phyloP scores from a whole-genome alignment of 2,329 filamentous ascomycete species.

The Diaporthe nobilis region DNA sequence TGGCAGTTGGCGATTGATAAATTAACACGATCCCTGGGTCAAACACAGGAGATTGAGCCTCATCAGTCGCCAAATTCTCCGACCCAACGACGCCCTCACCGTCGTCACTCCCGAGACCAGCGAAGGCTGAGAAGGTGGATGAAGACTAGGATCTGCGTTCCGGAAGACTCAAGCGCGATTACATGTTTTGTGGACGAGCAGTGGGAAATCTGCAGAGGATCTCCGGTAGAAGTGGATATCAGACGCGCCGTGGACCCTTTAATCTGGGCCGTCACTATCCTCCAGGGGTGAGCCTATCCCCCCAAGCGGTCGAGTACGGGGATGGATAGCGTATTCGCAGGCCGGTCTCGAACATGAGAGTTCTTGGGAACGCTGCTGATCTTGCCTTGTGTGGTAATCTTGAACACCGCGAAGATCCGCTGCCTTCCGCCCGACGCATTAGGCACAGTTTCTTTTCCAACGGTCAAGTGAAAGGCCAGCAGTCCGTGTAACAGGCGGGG shows the following conservation, averaged over 20 bases:
- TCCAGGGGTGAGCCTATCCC: conserved; percentile 35
- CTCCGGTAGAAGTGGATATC: conserved; percentile 37
- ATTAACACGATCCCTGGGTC: conserved; percentile 24
- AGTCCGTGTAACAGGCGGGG: conserved; percentile 32
- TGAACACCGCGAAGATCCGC: conserved; percentile 8
- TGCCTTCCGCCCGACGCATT: conserved; percentile 3
- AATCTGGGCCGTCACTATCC: conserved; percentile 36
- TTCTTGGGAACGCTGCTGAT: conserved; percentile 15
- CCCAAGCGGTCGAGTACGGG: conserved; percentile 7
- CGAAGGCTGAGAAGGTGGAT: conserved; percentile 20
- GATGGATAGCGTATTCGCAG: not conserved
- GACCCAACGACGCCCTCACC: conserved; percentile 27
- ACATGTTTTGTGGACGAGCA: conserved; percentile 31
- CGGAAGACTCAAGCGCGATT: conserved; percentile 30
- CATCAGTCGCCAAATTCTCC: conserved; percentile 26
- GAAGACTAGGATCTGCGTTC: conserved; percentile 24
- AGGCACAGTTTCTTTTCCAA: conserved; percentile 23
- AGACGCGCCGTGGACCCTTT: conserved; percentile 41
- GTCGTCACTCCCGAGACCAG: conserved; percentile 23
- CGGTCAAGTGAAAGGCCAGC: conserved; percentile 26
- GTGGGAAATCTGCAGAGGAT: conserved; percentile 38
- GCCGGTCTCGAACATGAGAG: conserved; percentile 22
- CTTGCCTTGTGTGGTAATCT: conserved; percentile 5
- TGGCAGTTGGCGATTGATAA: conserved; percentile 21
- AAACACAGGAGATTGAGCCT: conserved; percentile 33